Evolutionary conservation across 2,329 filamentous ascomycete species (phyloP).

Genomic region (Teratosphaeria gauchensis): DNA sequence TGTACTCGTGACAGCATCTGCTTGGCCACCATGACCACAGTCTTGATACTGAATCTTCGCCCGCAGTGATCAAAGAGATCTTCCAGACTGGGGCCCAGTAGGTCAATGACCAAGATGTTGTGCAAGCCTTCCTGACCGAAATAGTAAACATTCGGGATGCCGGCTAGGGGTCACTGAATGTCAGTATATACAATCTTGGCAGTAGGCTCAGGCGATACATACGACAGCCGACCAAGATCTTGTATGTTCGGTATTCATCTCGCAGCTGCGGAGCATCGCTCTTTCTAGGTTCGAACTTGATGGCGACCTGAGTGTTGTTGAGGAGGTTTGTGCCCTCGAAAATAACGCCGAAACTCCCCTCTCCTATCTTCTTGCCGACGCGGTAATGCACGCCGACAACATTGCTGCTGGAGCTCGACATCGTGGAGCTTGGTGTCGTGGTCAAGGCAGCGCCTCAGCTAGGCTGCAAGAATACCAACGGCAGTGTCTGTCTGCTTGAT

Average conservation of each 20-base stretch:
- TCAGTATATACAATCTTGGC: neutral
- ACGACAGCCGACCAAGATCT: conserved; percentile 98
- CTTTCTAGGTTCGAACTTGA: conserved; percentile 99
- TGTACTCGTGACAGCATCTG: conserved; percentile 96
- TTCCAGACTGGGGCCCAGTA: conserved; percentile 88
- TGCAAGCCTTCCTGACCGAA: conserved; percentile 97
- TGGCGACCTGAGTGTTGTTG: conserved; percentile 98
- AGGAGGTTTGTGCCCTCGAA: conserved; percentile 97
- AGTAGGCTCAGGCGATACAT: conserved; percentile 41
- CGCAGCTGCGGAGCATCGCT: conserved; percentile 95
- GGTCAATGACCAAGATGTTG: conserved; percentile 96
- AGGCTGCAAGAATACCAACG: neutral
- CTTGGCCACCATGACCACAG: conserved; percentile 97
- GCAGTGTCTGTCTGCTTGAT: neutral
- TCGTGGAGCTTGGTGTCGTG: conserved; percentile 26
- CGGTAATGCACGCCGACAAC: conserved; percentile 96
- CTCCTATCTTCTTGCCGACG: conserved; percentile 98
- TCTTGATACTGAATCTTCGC: conserved; percentile 90
- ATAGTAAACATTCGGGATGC: conserved; percentile 99
- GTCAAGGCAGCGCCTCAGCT: neutral
- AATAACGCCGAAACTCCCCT: conserved; percentile 96
- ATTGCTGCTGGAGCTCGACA: conserved; percentile 86
- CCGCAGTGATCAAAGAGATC: conserved; percentile 98
- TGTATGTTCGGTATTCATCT: conserved; percentile 98
- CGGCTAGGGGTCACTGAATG: conserved; percentile 48